Base-by-base conservation (phyloP, 352 stramenopile species). In the Phytopythium kandeliae region DNA sequence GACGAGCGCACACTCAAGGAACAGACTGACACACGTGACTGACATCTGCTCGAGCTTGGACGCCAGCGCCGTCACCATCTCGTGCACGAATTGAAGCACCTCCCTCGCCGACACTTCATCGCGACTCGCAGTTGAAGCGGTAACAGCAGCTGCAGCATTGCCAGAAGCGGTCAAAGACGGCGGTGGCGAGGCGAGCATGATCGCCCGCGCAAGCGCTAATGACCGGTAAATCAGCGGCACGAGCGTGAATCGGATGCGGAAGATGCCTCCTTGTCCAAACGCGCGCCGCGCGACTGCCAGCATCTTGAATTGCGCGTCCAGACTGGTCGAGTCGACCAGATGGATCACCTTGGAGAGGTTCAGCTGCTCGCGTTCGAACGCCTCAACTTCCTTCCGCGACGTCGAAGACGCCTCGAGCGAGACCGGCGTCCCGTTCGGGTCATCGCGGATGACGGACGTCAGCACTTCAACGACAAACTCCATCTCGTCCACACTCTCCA, bases 61-160 rank as follows among this genome's bases (percentile, higher is more conserved):
- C 8, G 79, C 84, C 42, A 99, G 60, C 2, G 86, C 89, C 8
- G 93, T 97, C 45, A 98, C 90, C 47, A 97, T 97, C 69, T 99
- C 94, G 74, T 99, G 96, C 4, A 98, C 77, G 60, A 98, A 98
- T 38, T 99, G 91, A 34, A 99, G 95, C 12, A 98, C 86, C 72
- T 98, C 97, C 17, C 95, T 80, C 31, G 88, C 88, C 3, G 80
- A 91, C 19, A 77, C 79, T 34, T 48, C 50, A 30, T 65, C 17
- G 3, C 3, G 17, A 41, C 2, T 24, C 9, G 35, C 35, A 22
- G 35, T 41, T 12, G 35, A n/a, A n/a, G n/a, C n/a, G n/a, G n/a
- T n/a, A n/a, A n/a, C n/a, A n/a, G n/a, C n/a, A n/a, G n/a, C n/a
- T n/a, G n/a, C n/a, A n/a, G n/a, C 17, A 12, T 4, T 24, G 16